Base-by-base conservation (phyloP, 1,284 basidiomycete genomes). In the Heimioporus retisporus region DNA sequence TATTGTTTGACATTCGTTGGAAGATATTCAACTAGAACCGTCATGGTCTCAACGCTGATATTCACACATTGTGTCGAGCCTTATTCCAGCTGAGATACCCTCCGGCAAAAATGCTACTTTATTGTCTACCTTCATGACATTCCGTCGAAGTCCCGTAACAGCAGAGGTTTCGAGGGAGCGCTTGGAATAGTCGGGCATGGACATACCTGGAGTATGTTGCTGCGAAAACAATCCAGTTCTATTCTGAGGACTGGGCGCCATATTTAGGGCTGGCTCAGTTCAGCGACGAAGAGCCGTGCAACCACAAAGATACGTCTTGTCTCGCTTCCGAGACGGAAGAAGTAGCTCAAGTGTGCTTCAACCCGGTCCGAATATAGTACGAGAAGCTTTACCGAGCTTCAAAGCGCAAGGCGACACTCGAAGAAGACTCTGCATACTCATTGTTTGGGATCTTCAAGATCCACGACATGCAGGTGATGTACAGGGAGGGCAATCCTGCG, bases 161-260 rank as follows among this genome's bases (percentile, higher is more conserved):
- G 8, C 35, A 10, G 35, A 10, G 2, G 35, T 35, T 35, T 35
- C 35, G 35, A 35, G 7, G 35, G 35, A 35, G 35, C 11, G 44
- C 2, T 66, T 73, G 13, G 48, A 60, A 28, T 13, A 64, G 16
- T 15, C 72, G 70, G 11, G 68, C 61, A 2, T 71, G 69, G 70
- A 73, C 70, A 6, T 50, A 71, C 4, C 70, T 68, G 48, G 70
- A 71, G 14, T 65, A 70, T 14, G 71, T 71, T 23, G 59, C 71
- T 4, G 68, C 69, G 10, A 16, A 40, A 5, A 18, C 43, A 15
- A 58, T 71, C 40, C 69, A 64, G 25, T 72, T 71, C 46, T 70
- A 72, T 43, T 14, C 59, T 35, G 21, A n/a, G 10, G 16, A 42
- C 15, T 71, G 69, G 69, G 15, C 53, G 10, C 31, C 59, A 2